Percentiles rank a stretch among this genome's conserved stretches.
Evolutionary conservation across 495 filamentous ascomycete genomes (phyloP).

Genomic region (Pseudevernia furfuracea): DNA sequence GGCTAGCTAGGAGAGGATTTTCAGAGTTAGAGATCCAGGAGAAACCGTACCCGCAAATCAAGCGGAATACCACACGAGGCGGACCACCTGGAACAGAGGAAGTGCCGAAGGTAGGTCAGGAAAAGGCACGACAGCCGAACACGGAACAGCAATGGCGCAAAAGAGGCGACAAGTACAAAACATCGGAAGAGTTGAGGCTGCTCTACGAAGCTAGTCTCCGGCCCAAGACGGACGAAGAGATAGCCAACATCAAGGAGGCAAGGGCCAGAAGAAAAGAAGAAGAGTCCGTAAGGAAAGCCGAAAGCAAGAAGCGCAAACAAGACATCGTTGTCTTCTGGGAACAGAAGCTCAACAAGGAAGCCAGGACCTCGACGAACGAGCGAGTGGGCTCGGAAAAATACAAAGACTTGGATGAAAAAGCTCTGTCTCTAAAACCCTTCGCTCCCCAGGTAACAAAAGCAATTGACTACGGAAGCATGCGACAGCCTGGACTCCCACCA

Average conservation of each 20-base stretch:
- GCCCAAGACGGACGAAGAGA: slow-evolving; percentile 29
- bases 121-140: not conserved
- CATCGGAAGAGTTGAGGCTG: not conserved
- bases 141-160: not conserved
- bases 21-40: slow-evolving; percentile 17
- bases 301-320: slow-evolving; percentile 31
- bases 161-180: not conserved
- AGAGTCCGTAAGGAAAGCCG: slow-evolving; percentile 34
- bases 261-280: slow-evolving; percentile 27
- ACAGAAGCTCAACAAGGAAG: not conserved
- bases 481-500: not conserved
- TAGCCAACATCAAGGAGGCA: slow-evolving; percentile 36
- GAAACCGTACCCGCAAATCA: slow-evolving; percentile 13
- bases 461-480: not conserved
- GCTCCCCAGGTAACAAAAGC: not conserved
- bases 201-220: not conserved
- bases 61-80: not conserved
- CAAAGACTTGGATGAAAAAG: not conserved
- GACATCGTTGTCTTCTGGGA: slow-evolving; percentile 10
- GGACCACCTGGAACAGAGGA: not conserved
- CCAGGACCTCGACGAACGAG: not conserved
- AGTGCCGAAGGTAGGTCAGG: not conserved
- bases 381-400: not conserved
- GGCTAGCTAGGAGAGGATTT: slow-evolving; percentile 14
- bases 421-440: not conserved